Evolutionary conservation across 1,284 basidiomycete genomes (phyloP), one percentile per base, ranked within the genome.

Genomic region (Trichosporon asahii): DNA sequence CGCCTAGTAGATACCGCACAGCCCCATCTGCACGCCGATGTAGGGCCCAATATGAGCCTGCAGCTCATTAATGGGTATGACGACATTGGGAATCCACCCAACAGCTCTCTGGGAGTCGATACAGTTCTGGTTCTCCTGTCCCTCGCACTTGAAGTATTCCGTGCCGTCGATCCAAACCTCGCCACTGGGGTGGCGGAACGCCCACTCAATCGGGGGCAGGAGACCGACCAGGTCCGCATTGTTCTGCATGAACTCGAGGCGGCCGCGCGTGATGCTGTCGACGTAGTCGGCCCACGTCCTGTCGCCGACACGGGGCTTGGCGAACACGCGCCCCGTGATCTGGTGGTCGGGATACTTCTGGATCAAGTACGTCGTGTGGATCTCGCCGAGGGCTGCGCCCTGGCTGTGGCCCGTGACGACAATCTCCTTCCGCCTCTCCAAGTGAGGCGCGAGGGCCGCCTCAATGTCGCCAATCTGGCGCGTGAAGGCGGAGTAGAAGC

Each of bases 381-480:
- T 25, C 49, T 70, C 66, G 1, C 68, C 70, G 12, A 76, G 25
- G 18, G 74, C 75, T 0, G 68, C 76, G 18, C 76, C 77, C 11
- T 77, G 64, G 14, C 71, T 73, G 65, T 78, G 77, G 27, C 77
- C 77, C 25, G 70, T 68, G 23, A 77, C 75, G 23, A 74, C 35
- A 12, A 77, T 71, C 25, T 72, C 9, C 29, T 12, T n/a, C 14
- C 57, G 14, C 66, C 15, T 12, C 65, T 44, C n/a, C 33, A 65
- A 49, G 40, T 37, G 8, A 71, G 21, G 49, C n/a, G 31, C 31
- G 49, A 75, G 65, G 14, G 65, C 72, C 12, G 57, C 57, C 8
- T 33, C 33, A 23, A 76, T 64, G 1, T 37, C 66, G 8, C 46
- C 31, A 8, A 60, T 33, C 64, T 74, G 71, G n/a, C 74, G 61